phyloP scores from a whole-genome alignment of 257 asterid genomes.

The Capsicum pubescens region DNA sequence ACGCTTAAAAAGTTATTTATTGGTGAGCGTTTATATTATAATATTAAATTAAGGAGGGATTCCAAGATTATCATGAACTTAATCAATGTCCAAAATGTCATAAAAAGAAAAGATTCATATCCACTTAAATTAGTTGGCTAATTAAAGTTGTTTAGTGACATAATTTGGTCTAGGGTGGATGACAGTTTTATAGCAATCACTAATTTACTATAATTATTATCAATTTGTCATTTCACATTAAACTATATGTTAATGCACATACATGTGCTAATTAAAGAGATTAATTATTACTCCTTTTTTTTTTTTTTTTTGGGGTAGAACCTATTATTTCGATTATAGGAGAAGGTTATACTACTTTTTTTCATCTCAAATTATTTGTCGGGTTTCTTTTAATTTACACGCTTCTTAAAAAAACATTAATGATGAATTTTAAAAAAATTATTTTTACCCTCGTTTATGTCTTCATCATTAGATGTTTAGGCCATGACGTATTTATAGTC shows the following conservation, averaged over 20 bases:
- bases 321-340: neutral
- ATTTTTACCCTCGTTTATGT: too few relatives aligned
- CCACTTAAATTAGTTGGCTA: slow-evolving; percentile 24
- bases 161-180: slow-evolving; percentile 31
- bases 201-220: neutral
- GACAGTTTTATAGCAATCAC: slow-evolving; percentile 24
- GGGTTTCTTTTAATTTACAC: neutral
- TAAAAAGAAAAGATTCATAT: slow-evolving; percentile 16
- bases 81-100: neutral
- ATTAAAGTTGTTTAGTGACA: slow-evolving; percentile 26
- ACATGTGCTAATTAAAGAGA: neutral
- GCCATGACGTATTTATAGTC: neutral
- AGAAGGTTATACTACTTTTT: neutral
- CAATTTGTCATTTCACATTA: neutral
- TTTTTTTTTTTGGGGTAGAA: too few relatives aligned
- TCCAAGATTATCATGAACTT: slow-evolving; percentile 20
- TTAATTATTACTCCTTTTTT: neutral
- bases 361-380: neutral
- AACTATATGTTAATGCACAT: neutral
- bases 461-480: too few relatives aligned
- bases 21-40: neutral
- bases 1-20: neutral
- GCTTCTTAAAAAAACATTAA: neutral
- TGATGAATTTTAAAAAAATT: too few relatives aligned
- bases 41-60: slow-evolving; percentile 15